phyloP scores from a whole-genome alignment of 441 rosid genomes.

The Syzygium syzygioides region DNA sequence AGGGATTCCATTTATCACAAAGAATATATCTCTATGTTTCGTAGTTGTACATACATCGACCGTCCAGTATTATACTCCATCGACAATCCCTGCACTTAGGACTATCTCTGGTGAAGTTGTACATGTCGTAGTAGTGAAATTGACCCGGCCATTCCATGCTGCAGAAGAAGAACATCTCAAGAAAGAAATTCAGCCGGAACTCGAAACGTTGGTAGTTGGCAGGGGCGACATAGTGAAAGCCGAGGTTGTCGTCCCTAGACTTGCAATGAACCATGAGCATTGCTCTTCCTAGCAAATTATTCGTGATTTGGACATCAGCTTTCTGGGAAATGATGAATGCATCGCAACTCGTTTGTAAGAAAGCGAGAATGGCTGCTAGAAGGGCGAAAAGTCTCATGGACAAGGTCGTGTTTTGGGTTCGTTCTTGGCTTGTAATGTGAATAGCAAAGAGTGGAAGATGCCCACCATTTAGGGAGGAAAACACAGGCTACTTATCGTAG shows the following conservation, averaged over 20 bases:
- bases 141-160: not conserved
- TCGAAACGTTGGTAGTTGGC: no score
- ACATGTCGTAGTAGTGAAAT: no score
- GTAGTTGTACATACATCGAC: not conserved
- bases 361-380: no score
- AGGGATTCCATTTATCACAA: not conserved
- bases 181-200: not conserved
- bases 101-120: not conserved
- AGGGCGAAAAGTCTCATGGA: not conserved
- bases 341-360: no score
- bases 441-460: not conserved
- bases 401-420: not conserved
- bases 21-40: not conserved
- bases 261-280: no score
- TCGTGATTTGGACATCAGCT: no score
- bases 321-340: no score
- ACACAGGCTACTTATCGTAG: not conserved
- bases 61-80: not conserved
- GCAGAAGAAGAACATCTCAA: not conserved
- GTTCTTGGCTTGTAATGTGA: not conserved
- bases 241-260: no score
- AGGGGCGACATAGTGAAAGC: no score
- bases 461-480: not conserved
- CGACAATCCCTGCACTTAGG: not conserved
- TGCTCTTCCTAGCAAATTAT: no score